Evolutionary conservation across 2,329 filamentous ascomycete genomes (phyloP), one percentile per base, ranked within the genome.

Genomic region (Furcasterigmium furcatum): DNA sequence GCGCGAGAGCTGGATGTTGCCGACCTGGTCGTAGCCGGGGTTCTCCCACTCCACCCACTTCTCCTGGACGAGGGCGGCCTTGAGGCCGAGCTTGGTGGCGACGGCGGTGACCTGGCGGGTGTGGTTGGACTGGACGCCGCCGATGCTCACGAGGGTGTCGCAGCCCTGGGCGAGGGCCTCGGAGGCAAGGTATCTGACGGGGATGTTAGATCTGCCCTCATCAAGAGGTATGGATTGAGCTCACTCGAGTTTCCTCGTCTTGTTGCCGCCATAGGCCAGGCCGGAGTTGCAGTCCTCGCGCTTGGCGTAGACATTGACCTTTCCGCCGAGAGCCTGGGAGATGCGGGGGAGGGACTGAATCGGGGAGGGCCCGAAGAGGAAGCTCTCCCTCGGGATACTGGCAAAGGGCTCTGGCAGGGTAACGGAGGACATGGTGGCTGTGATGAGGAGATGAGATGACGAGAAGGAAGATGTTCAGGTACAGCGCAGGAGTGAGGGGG

Each of bases 201-300:
- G 3, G 22, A 46, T 27, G 44, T n/a, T 44, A n/a, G n/a, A n/a
- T n/a, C n/a, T n/a, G n/a, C n/a, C n/a, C 30, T 41, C 14, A 14
- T 18, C 9, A 14, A 8, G 19, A 2, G 7, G 9, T 3, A 3
- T n/a, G n/a, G n/a, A n/a, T n/a, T n/a, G n/a, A n/a, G 18, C 59
- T 52, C 59, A 79, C 71, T 88, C 84, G 3, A 87, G 72, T 62
- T 87, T 87, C 47, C 84, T 73, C 24, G 77, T 80, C 65, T 87
- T 87, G 68, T 87, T 87, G 44, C 82, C 84, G 30, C 84, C 84
- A 55, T 75, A 85, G 4, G 83, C 83, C 16, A 86, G 73, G 1
- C 77, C 79, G 2, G 81, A 85, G 65, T 85, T 86, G 58, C 82
- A 80, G 65, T 88, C 85, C 53, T 88, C 85, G 42, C 85, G 77